Base-by-base conservation (phyloP, 371 early-diverging fungal genomes). In the Mucor racemosus region DNA sequence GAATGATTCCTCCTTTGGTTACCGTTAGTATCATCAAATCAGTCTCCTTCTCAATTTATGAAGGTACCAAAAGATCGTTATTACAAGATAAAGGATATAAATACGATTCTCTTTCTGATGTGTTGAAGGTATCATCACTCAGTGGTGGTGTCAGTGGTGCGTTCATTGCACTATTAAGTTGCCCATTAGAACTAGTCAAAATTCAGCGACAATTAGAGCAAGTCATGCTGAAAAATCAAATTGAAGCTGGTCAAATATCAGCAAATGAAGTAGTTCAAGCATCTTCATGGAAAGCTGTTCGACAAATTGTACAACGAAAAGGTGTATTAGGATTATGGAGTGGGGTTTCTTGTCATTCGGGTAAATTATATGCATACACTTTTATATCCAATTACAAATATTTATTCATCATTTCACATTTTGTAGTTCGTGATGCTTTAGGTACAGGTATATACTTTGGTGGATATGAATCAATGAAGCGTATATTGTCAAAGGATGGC, bases 391-490 rank as follows among this genome's bases (percentile, higher is more conserved):
- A 11, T 46, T 14, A 46, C 34, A 17, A 44, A 59, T 21, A 15
- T 34, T 17, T 13, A 21, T 31, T 42, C 31, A 53, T 31, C 13
- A 10, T 17, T 8, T 7, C 5, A 2, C 26, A 10, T 31, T 31
- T 44, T 36, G 64, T 58, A 75, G 75, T 76, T 11, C 79, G 92
- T 14, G 94, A 93, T 66, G 76, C 86, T 44, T 64, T 92, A 39
- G 94, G 93, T 35, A 93, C 93, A 26, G 88, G 86, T 4, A 85
- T 92, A 41, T 92, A 94, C 70, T 94, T 94, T 80, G 87, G 84
- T 11, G 72, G 88, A 8, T 92, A 94, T 67, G 94, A 93, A 67
- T 82, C 88, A 2, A 79, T 81, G 60, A 93, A 92, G 68, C 85
- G 84, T 15, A 66, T 81, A 40, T 71, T 92, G 57, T 81, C 87